These are phyloP conservation scores for Daldinia eschscholtzii DNA, from an alignment of 2,329 filamentous ascomycete species.

Conservation along the genomic window DNA sequence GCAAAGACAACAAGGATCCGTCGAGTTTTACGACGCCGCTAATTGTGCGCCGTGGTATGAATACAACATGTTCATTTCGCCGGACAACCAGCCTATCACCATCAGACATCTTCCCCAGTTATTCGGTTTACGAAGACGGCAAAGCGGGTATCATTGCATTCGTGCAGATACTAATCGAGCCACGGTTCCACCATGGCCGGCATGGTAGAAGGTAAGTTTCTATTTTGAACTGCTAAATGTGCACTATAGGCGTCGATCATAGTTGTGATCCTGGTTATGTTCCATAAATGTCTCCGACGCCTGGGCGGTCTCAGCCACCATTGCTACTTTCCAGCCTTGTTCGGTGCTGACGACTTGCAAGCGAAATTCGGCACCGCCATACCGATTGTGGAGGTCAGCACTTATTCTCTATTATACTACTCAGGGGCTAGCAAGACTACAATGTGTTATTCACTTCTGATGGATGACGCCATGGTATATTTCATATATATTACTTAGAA, in stretches of 20 bases:
- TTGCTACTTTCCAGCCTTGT: not conserved
- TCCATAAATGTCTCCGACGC: conserved; percentile 9
- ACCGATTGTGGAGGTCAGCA: not conserved
- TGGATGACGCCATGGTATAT: not conserved
- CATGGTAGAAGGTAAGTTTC: conserved; percentile 9
- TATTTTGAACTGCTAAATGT: conserved; percentile 29
- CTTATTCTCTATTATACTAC: not conserved
- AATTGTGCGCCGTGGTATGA: not conserved
- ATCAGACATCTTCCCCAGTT: not conserved
- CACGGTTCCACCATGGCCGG: not conserved
- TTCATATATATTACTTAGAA: not conserved
- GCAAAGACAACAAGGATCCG: not conserved
- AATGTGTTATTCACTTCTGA: not conserved
- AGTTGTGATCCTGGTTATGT: conserved; percentile 6
- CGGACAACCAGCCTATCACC: not conserved
- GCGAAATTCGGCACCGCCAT: conserved; percentile 4
- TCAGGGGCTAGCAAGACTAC: not conserved
- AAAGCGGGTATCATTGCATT: conserved; percentile 1
- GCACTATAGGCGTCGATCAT: conserved; percentile 17
- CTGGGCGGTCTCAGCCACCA: not conserved
- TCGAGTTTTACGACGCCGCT: conserved; percentile 1
- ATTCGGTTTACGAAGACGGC: not conserved
- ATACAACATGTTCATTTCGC: not conserved
- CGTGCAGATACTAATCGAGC: conserved; percentile 7
- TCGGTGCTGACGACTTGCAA: not conserved